Conservation (phyloP, 768 basidiomycete species). For the Xerocomus potaroensis region DNA sequence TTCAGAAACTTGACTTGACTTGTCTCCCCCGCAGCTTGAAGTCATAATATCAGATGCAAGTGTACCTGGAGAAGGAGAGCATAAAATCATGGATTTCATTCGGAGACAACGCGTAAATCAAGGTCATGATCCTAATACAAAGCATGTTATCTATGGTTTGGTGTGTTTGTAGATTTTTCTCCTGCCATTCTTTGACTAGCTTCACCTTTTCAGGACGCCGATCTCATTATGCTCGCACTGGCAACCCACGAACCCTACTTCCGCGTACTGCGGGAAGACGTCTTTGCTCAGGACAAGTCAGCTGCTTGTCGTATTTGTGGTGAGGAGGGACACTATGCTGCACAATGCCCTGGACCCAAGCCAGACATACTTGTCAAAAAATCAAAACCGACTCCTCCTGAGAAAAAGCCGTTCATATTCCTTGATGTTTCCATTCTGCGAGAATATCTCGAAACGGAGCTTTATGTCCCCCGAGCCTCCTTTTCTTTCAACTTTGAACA, state of each 20-base stretch:
- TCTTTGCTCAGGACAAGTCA: constrained; percentile 82
- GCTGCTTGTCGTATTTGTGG: constrained; percentile 90
- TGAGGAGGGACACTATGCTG: constrained; percentile 91
- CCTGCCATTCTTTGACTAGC: constrained; percentile 5
- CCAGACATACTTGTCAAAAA: constrained; percentile 46
- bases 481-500: constrained; percentile 93
- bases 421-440: constrained; percentile 93
- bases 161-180: constrained; percentile 41
- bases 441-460: constrained; percentile 97
- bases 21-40: constrained; percentile 57
- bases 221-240: constrained; percentile 97
- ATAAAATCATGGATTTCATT: constrained; percentile 99
- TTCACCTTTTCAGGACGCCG: constrained; percentile 71
- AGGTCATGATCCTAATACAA: constrained; percentile 92
- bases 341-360: constrained; percentile 84
- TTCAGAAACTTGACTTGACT: neutral
- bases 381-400: constrained; percentile 47
- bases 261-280: constrained; percentile 95
- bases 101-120: constrained; percentile 82
- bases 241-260: constrained; percentile 99
- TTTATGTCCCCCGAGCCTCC: constrained; percentile 69
- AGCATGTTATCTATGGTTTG: constrained; percentile 96
- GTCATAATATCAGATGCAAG: constrained; percentile 96
- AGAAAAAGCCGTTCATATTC: constrained; percentile 96
- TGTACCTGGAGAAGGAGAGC: constrained; percentile 98